A percentile compares a stretch with the other conserved stretches of the same genome.
Conservation (phyloP, 345 rosid genomes). For the Moricandia moricandioides region DNA sequence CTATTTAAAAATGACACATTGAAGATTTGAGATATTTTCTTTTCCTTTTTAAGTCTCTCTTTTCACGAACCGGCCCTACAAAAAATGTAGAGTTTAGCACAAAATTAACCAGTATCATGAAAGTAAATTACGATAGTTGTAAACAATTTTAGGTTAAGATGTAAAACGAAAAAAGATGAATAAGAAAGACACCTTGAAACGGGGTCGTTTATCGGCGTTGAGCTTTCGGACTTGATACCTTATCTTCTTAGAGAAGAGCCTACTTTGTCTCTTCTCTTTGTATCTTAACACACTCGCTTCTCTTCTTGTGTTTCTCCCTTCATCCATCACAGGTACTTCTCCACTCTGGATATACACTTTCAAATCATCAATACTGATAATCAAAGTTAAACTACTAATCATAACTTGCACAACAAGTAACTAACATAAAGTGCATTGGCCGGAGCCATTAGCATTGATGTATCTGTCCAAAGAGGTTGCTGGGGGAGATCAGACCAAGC, state of each 20-base stretch:
- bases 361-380: not conserved
- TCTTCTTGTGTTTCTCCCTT: constrained; percentile 58
- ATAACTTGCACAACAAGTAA: constrained; percentile 24
- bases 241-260: constrained; percentile 80
- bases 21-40: constrained; percentile 13
- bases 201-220: constrained; percentile 76
- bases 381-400: not conserved
- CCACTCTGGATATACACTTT: constrained; percentile 40
- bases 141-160: not conserved
- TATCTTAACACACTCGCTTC: constrained; percentile 81
- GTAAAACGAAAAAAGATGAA: not conserved
- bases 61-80: constrained; percentile 66
- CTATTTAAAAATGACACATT: not conserved
- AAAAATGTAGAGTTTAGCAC: not conserved
- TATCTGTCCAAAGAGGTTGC: constrained; percentile 42
- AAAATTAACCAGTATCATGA: not conserved
- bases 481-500: constrained; percentile 63
- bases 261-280: constrained; percentile 66
- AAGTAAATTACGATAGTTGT: not conserved
- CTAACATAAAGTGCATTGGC: constrained; percentile 47
- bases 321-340: constrained; percentile 68
- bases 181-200: constrained; percentile 50
- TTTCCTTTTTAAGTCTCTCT: constrained; percentile 28
- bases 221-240: constrained; percentile 79
- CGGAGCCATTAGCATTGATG: constrained; percentile 27